Evolutionary conservation across 1,139 yeast species (phyloP).

Genomic region (Sugiyamaella castrensis): DNA sequence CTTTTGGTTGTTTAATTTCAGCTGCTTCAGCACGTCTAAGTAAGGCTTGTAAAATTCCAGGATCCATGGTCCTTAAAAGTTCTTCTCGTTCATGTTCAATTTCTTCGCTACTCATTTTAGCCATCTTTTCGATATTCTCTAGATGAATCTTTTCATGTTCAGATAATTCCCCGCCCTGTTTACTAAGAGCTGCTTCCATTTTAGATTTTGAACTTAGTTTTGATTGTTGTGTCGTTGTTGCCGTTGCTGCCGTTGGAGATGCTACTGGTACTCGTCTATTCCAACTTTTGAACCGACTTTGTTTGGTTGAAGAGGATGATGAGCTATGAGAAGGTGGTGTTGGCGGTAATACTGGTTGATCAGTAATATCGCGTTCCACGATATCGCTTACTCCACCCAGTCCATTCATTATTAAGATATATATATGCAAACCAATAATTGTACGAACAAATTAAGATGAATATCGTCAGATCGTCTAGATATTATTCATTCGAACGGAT

Average conservation of each 20-base stretch:
- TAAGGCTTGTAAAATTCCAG: slow-evolving; percentile 59
- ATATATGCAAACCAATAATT: no score
- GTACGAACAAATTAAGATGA: no score
- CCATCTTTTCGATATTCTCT: slow-evolving; percentile 65
- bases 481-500: no score
- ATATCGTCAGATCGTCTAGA: no score
- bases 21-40: slow-evolving; percentile 34
- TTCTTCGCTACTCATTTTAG: slow-evolving; percentile 65
- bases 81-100: slow-evolving; percentile 65
- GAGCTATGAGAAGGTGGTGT: not conserved
- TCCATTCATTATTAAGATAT: slow-evolving; percentile 1
- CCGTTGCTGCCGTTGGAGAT: not conserved
- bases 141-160: slow-evolving; percentile 74
- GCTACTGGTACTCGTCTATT: slow-evolving; percentile 1
- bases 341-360: slow-evolving; percentile 14
- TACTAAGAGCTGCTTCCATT: slow-evolving; percentile 8
- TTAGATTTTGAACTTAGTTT: slow-evolving; percentile 2
- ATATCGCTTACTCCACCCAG: slow-evolving; percentile 16
- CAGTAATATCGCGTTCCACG: slow-evolving; percentile 18
- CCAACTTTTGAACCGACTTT: slow-evolving; percentile 14
- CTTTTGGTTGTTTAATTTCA: slow-evolving; percentile 32
- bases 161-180: slow-evolving; percentile 14
- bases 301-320: not conserved
- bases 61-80: slow-evolving; percentile 62
- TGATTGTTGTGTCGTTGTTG: not conserved